Evolutionary conservation across 495 filamentous ascomycete species (phyloP).

Genomic region (Delitschia confertaspora): DNA sequence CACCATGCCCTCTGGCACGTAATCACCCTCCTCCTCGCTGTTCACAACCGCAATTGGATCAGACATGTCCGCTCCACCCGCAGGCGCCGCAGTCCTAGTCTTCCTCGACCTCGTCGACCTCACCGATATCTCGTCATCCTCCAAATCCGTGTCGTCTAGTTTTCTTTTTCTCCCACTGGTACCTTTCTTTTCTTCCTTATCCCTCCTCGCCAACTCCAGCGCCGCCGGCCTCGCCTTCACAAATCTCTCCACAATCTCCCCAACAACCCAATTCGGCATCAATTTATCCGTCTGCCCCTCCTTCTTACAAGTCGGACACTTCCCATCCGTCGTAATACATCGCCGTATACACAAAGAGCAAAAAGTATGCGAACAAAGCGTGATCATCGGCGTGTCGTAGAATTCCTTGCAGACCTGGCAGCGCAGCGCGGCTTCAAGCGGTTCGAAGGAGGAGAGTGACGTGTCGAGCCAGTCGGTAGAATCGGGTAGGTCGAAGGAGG

Average conservation of each 20-base stretch:
- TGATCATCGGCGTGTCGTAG: conserved; percentile 86
- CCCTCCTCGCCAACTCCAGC: conserved; percentile 50
- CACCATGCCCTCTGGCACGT: conserved; percentile 47
- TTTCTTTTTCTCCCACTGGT: conserved; percentile 43
- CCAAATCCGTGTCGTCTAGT: conserved; percentile 40
- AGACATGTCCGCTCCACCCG: conserved; percentile 11
- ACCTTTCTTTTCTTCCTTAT: conserved; percentile 18
- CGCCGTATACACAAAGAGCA: conserved; percentile 91
- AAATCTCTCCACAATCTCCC: conserved; percentile 80
- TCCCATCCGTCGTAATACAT: conserved; percentile 67
- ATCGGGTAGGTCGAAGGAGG: conserved; percentile 58
- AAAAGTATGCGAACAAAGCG: conserved; percentile 90
- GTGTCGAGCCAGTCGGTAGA: conserved; percentile 92
- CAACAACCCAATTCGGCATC: conserved; percentile 69
- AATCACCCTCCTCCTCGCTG: conserved; percentile 44
- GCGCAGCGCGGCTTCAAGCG: conserved; percentile 76
- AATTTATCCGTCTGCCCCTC: conserved; percentile 73
- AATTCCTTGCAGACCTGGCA: conserved; percentile 99
- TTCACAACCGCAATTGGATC: conserved; percentile 30
- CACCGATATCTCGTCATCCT: conserved; percentile 36
- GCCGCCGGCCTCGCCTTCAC: conserved; percentile 51
- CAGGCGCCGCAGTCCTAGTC: conserved; percentile 29
- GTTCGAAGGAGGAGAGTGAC: conserved; percentile 57
- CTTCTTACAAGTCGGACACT: conserved; percentile 75
- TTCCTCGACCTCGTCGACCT: conserved; percentile 28